phyloP scores from a whole-genome alignment of 1,284 basidiomycete species.

The Apiotrichum siamense region DNA sequence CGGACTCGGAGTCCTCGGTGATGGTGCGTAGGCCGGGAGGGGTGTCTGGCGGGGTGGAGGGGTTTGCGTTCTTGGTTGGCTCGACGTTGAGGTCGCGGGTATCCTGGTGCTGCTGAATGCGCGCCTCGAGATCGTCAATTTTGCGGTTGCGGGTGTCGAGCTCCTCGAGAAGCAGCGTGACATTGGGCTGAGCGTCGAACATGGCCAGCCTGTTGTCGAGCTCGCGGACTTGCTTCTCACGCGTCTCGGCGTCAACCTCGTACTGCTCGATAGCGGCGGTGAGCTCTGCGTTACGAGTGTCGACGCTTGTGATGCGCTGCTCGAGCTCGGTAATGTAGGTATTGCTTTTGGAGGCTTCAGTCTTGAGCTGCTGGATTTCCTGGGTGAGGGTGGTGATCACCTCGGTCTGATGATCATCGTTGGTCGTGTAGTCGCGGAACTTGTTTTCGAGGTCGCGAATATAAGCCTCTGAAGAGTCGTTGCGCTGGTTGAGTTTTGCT shows the following conservation, averaged over 20 bases:
- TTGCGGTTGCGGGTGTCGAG: constrained; percentile 70
- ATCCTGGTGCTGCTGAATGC: constrained; percentile 49
- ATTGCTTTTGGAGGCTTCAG: constrained; percentile 63
- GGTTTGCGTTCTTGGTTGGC: constrained; percentile 36
- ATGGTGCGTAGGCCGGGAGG: constrained; percentile 18
- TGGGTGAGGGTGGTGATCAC: constrained; percentile 74
- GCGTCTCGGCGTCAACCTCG: constrained; percentile 68
- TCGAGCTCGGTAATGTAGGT: constrained; percentile 89
- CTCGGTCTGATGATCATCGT: constrained; percentile 64
- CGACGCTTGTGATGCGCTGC: constrained; percentile 66
- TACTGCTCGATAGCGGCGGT: constrained; percentile 67
- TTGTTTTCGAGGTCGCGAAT: constrained; percentile 86
- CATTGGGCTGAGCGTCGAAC: constrained; percentile 56
- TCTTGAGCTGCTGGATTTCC: constrained; percentile 71
- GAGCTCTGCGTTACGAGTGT: constrained; percentile 65
- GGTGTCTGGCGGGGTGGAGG: constrained; percentile 18
- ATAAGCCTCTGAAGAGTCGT: constrained; percentile 87
- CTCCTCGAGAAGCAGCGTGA: constrained; percentile 57
- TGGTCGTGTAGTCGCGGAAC: constrained; percentile 74
- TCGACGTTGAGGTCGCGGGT: constrained; percentile 43
- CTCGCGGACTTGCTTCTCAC: constrained; percentile 57
- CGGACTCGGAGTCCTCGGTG: constrained; percentile 57
- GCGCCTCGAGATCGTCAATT: constrained; percentile 66
- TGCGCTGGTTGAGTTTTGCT: constrained; percentile 76
- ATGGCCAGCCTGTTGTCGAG: constrained; percentile 67